These are phyloP conservation scores for Hymenotorrendiella dingleyae DNA, from an alignment of 2,329 filamentous ascomycete species.

Conservation along the genomic window DNA sequence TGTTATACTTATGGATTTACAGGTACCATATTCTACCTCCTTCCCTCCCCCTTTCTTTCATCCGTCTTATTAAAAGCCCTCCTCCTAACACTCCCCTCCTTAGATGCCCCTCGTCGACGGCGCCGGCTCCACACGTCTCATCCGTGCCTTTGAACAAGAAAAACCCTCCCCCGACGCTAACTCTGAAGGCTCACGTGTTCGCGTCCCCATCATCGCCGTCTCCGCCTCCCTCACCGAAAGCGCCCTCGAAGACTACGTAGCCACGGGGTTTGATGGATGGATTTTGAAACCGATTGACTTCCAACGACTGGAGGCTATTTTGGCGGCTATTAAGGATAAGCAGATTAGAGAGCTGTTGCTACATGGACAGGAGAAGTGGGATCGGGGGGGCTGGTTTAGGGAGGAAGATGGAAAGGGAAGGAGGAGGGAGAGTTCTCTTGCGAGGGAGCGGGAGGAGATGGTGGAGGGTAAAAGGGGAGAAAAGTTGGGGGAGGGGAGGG, in stretches of 20 bases:
- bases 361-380: constrained; percentile 13
- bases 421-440: no score
- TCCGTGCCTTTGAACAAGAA: constrained; percentile 14
- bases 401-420: no score
- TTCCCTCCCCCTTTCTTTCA: neutral
- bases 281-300: constrained; percentile 21
- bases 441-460: no score
- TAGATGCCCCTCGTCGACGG: constrained; percentile 22
- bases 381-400: constrained; percentile 17
- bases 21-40: constrained; percentile 11
- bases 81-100: neutral
- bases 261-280: constrained; percentile 19
- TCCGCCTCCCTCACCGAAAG: constrained; percentile 16
- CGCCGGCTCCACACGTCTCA: constrained; percentile 13
- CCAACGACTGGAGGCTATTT: constrained; percentile 13
- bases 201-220: constrained; percentile 20
- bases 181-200: constrained; percentile 5
- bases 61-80: neutral
- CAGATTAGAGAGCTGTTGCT: constrained; percentile 10
- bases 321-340: constrained; percentile 12
- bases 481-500: no score
- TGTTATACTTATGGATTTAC: constrained; percentile 21
- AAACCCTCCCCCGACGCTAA: constrained; percentile 1
- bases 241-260: constrained; percentile 10
- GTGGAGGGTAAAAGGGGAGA: no score